phyloP scores from a whole-genome alignment of 768 basidiomycete genomes.

The Mycena belliarum region DNA sequence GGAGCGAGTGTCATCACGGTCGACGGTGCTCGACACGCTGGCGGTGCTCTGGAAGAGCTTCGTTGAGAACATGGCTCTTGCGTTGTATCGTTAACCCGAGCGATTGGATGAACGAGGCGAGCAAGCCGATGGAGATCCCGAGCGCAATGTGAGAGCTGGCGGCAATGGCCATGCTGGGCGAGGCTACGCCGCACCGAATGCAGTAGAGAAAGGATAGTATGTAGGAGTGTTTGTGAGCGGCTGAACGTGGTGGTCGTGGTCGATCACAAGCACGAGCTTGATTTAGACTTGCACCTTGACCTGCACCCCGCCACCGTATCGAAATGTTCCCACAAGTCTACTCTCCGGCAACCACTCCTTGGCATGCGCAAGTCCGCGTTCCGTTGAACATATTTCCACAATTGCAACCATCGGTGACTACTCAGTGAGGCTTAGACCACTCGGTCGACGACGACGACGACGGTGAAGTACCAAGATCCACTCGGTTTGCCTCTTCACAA shows the following conservation, averaged over 20 bases:
- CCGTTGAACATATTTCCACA: too few species aligned
- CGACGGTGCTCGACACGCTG: conserved; percentile 74
- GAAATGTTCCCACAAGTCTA: too few species aligned
- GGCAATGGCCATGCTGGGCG: conserved; percentile 9
- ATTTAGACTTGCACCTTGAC: neutral
- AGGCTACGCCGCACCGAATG: neutral
- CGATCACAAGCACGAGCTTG: too few species aligned
- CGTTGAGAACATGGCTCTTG: conserved; percentile 88
- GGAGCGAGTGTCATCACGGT: conserved; percentile 54
- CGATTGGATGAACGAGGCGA: conserved; percentile 47
- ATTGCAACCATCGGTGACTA: too few species aligned
- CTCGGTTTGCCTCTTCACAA: too few species aligned
- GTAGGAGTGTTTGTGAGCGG: too few species aligned
- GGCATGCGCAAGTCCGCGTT: too few species aligned
- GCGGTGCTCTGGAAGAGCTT: conserved; percentile 61
- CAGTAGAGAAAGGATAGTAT: neutral
- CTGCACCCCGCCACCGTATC: too few species aligned
- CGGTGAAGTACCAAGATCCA: too few species aligned
- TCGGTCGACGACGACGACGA: too few species aligned
- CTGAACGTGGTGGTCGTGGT: neutral
- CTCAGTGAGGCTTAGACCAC: too few species aligned
- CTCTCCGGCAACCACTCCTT: too few species aligned
- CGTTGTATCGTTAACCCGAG: conserved; percentile 82
- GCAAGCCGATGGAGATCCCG: conserved; percentile 62
- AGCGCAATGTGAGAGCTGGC: conserved; percentile 40